phyloP scores from a whole-genome alignment of 208 protist genomes.

The Trypanosomatidae sp. region DNA sequence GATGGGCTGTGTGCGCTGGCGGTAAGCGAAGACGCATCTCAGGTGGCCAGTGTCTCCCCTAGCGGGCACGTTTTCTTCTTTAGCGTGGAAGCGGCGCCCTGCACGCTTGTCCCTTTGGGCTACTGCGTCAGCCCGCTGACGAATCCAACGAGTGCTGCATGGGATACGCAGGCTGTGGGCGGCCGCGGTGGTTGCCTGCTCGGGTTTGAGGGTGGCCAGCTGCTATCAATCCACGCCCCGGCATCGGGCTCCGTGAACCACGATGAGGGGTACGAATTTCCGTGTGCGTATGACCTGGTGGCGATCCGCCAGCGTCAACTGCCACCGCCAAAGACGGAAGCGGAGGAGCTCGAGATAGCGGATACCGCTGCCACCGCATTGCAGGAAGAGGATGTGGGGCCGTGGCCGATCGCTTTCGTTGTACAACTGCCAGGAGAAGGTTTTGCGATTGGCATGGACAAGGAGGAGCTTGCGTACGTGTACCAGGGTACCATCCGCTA shows the following conservation, averaged over 20 bases:
- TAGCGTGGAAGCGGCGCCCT: constrained; percentile 25
- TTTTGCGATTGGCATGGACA: constrained; percentile 57
- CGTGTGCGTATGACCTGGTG: constrained; percentile 57
- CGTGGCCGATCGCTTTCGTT: constrained; percentile 68
- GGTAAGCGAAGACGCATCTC: constrained; percentile 51
- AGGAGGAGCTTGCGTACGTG: constrained; percentile 71
- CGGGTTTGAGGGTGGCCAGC: constrained; percentile 61
- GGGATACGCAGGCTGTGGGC: constrained; percentile 38
- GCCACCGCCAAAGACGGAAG: constrained; percentile 51
- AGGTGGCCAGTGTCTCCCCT: constrained; percentile 80
- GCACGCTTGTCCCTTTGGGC: constrained; percentile 62
- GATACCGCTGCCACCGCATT: constrained; percentile 47
- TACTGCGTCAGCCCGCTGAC: constrained; percentile 70
- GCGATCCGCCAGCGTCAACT: constrained; percentile 74
- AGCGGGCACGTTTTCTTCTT: constrained; percentile 95
- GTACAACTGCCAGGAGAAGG: constrained; percentile 34
- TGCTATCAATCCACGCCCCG: constrained; percentile 67
- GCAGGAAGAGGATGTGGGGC: constrained; percentile 80
- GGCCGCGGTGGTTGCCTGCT: constrained; percentile 57
- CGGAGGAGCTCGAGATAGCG: constrained; percentile 62
- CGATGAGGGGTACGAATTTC: constrained; percentile 69
- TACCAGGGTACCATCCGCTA: constrained; percentile 74
- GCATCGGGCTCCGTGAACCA: constrained; percentile 50
- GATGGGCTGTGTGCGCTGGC: constrained; percentile 57
- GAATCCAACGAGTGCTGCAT: constrained; percentile 57